Base-by-base conservation (phyloP, 2,329 filamentous ascomycete genomes). In the Colletotrichum musicola region DNA sequence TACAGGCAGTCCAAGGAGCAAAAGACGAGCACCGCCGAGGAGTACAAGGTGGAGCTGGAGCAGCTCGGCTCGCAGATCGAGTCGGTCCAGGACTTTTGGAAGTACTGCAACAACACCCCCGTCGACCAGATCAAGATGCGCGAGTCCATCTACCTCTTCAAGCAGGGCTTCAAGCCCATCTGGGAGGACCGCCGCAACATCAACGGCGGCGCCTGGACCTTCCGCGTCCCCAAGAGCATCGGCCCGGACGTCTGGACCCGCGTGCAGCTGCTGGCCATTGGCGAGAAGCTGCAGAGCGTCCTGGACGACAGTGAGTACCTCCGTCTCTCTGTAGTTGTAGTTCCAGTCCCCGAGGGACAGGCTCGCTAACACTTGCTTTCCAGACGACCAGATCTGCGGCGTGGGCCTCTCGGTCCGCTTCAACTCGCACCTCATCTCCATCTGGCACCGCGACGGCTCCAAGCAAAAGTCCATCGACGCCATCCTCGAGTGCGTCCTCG, bases 401-500 rank as follows among this genome's bases (percentile, higher is more conserved):
- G 90, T 98, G 54, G 93, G 93, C 49, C 90, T 96, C 72, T 94
- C 92, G 1, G 93, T 95, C 66, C 91, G 95, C 75, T 97, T 96
- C 86, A 97, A 95, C 82, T 92, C 91, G 35, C 91, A 95, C 78
- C 89, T 97, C 73, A 92, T 98, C 77, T 92, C 93, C 74, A 89
- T 98, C 76, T 98, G 95, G 95, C 96, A 97, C 82, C 93, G 96
- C 71, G 92, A 97, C 76, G 90, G 91, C 22, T 90, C 89, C 69
- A 94, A 96, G 80, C 86, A 93, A 76, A 89, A 88, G 73, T 96
- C 94, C 6, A 88, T 96, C 73, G 90, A 95, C 77, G 88, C 85
- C 71, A 86, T 98, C 68, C 85, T 95, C 56, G 83, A 88, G 71
- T 91, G 89, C 55, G 90, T 97, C 60, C 83, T 97, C 55, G 87